Percentiles rank a stretch among this genome's conserved stretches.
Evolutionary conservation across 1,284 basidiomycete species (phyloP).

Genomic region (Puccinia horiana): DNA sequence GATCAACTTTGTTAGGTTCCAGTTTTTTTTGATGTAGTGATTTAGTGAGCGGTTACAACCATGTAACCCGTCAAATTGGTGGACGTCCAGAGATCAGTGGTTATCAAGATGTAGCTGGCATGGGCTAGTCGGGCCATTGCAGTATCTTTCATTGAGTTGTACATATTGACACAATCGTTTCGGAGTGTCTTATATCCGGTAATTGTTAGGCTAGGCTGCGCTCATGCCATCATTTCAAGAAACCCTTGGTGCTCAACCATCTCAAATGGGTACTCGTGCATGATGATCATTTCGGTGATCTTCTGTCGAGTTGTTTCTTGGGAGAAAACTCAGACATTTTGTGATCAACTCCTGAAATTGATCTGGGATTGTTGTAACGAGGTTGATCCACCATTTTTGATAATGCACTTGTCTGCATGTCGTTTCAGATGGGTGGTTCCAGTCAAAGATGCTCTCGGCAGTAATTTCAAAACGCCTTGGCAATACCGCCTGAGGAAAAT

Average conservation of each 20-base stretch:
- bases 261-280: background rate
- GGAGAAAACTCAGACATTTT: background rate
- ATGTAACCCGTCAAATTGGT: background rate
- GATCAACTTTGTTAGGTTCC: background rate
- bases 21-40: background rate
- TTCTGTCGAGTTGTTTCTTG: background rate
- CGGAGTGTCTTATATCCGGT: background rate
- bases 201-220: background rate
- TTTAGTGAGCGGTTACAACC: background rate
- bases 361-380: background rate
- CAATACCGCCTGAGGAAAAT: background rate
- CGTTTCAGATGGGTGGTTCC: background rate
- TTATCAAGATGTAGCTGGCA: background rate
- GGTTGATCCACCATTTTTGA: background rate
- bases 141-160: background rate
- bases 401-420: background rate
- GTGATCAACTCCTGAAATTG: background rate
- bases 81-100: conserved; percentile 6
- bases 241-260: background rate
- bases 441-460: background rate
- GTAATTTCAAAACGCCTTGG: background rate
- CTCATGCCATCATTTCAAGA: background rate
- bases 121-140: background rate
- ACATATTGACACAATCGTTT: background rate
- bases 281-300: background rate